Evolutionary conservation across 805 yeast genomes (phyloP).

Genomic region (Candida vaughaniae): DNA sequence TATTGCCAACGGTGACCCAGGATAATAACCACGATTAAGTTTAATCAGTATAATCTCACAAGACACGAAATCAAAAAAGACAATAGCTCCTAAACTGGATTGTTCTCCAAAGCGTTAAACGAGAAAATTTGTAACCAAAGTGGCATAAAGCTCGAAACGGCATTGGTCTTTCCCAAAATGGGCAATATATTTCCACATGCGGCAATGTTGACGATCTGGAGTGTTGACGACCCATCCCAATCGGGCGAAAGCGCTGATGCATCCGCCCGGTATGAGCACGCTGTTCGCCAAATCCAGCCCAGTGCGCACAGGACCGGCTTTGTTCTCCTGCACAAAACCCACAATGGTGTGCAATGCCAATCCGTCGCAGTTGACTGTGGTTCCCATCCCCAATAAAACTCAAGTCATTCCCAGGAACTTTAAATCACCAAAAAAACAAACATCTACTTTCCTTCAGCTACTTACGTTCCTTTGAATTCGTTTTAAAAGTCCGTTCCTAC

Average conservation of each 20-base stretch:
- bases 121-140: too few species aligned
- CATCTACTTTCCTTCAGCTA: not conserved
- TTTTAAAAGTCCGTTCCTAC: not conserved
- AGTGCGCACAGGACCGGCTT: not conserved
- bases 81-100: too few species aligned
- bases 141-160: too few species aligned
- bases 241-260: too few species aligned
- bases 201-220: not conserved
- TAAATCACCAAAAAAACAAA: conserved; percentile 2
- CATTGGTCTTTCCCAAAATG: not conserved
- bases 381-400: conserved; percentile 5
- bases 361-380: too few species aligned
- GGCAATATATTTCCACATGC: not conserved
- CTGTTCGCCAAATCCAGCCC: not conserved
- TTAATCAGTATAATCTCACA: too few species aligned
- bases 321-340: not conserved
- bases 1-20: too few species aligned
- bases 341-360: not conserved
- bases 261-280: too few species aligned
- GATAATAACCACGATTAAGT: too few species aligned
- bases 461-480: not conserved
- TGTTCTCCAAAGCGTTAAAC: too few species aligned
- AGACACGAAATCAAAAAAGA: too few species aligned
- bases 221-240: not conserved
- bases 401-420: conserved; percentile 3